These are phyloP conservation scores for Dictyostelium firmibasis DNA, from an alignment of 78 protist genomes.

Conservation along the genomic window DNA sequence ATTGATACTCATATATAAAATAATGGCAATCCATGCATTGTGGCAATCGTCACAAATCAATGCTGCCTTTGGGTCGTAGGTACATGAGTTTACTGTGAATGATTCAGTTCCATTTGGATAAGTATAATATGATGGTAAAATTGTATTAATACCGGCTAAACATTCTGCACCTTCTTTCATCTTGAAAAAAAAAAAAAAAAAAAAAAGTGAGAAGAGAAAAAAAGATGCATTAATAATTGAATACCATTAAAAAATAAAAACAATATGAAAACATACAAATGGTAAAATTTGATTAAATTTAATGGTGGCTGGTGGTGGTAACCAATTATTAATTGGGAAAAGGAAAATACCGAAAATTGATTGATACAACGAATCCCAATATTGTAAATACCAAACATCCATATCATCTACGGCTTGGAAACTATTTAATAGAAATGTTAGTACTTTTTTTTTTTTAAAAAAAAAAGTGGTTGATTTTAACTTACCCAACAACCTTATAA, in stretches of 20 bases:
- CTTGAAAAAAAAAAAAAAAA: too few species aligned
- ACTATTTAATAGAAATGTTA: background rate
- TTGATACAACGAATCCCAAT: constrained; percentile 41
- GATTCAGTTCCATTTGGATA: background rate
- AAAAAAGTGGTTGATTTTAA: too few species aligned
- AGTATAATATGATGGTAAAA: background rate
- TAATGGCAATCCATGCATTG: constrained; percentile 23
- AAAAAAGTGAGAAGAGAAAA: background rate
- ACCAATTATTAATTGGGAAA: constrained; percentile 43
- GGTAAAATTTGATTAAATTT: constrained; percentile 24
- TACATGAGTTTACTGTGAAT: background rate
- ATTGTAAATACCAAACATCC: constrained; percentile 60
- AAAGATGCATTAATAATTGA: background rate
- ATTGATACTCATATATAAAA: constrained; percentile 41
- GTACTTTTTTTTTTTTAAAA: background rate
- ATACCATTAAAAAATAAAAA: background rate
- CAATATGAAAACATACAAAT: background rate
- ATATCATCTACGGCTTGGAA: constrained; percentile 18
- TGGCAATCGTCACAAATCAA: constrained; percentile 43
- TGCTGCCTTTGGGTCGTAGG: too few species aligned
- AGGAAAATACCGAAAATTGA: constrained; percentile 33
- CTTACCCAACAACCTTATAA: constrained; percentile 59
- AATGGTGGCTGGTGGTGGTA: constrained; percentile 40
- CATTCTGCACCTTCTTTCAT: constrained; percentile 27
- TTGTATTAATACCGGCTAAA: constrained; percentile 11